Conservation (phyloP, 2,329 filamentous ascomycete species). For the Fusarium circinatum region DNA sequence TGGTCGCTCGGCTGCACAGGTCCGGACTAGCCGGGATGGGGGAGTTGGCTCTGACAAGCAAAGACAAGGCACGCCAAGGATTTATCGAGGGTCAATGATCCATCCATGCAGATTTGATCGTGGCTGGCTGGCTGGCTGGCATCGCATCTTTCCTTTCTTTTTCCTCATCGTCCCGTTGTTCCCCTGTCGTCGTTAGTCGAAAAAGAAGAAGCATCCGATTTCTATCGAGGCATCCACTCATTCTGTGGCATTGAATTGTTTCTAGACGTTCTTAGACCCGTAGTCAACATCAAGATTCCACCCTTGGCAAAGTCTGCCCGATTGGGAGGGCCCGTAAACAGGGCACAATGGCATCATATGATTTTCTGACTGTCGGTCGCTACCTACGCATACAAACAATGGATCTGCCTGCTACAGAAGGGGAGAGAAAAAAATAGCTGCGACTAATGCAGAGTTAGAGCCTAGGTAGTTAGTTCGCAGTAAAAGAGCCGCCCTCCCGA, state of each 20-base stretch:
- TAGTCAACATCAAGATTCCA: conserved; percentile 6
- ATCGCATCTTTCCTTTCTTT: conserved; percentile 4
- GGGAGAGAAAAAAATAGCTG: conserved; percentile 1
- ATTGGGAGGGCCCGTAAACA: conserved; percentile 35
- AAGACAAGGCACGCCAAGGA: background rate
- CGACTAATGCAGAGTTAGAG: conserved; percentile 11
- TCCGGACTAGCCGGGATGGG: conserved; percentile 26
- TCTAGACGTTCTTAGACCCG: conserved; percentile 32
- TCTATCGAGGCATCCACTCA: conserved; percentile 8
- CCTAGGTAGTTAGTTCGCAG: conserved; percentile 2
- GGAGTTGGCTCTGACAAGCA: background rate
- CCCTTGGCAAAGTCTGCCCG: conserved; percentile 30
- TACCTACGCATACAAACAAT: background rate
- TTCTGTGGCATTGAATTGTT: conserved; percentile 11
- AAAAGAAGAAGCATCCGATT: conserved; percentile 27
- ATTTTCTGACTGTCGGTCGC: conserved; percentile 24
- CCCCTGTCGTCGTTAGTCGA: background rate
- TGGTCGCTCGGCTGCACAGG: conserved; percentile 33
- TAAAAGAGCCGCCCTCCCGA: conserved; percentile 36
- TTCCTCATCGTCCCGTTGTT: conserved; percentile 12
- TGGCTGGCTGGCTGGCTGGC: conserved; percentile 10
- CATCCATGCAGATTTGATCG: conserved; percentile 10
- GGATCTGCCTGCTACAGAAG: background rate
- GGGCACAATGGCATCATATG: conserved; percentile 42
- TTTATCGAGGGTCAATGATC: background rate